Base-by-base conservation (phyloP, 805 yeast species). In the Starmerella tilneyi region DNA sequence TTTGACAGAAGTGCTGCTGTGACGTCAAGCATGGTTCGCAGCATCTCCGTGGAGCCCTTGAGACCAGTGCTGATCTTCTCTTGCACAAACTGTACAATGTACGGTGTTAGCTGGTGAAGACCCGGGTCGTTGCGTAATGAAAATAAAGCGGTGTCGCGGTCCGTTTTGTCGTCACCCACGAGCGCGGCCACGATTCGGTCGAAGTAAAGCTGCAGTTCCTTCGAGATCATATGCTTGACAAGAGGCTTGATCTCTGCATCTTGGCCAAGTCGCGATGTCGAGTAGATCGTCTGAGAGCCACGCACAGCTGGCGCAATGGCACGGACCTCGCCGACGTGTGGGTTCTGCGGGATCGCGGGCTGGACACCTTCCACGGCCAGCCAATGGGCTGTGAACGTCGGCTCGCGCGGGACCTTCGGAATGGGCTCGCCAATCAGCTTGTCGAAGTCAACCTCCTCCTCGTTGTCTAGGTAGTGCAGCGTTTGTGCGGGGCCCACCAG, bases 281-380 rank as follows among this genome's bases (percentile, higher is more conserved):
- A 63, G 41, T 78, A 70, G 61, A 81, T 69, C 52, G 77, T 77
- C 59, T 79, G 82, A 3, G 96, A 85, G 30, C 96, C 97, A 55
- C 96, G 73, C 34, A 78, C 71, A 23, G 77, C 70, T 4, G 94
- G 85, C 16, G 94, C 83, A 45, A 84, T 66, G 27, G 76, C 74
- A 59, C 79, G 78, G 50, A 89, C 79, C 55, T 88, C 96, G 41
- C 77, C 71, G 13, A 51, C 44, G 41, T 80, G 73, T 20, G 99
- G 99, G 65, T 92, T 92, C 64, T 94, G 98, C 2, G 96, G 94
- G 45, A 92, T 89, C 26, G 92, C 80, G 1, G 99, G 98, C 60
- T 92, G 99, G 8, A 92, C 94, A 47, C 99, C 99, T 64, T 92
- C 99, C 44, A 92, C 84, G 0, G 98, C 97, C 26, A 94, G 70